These are phyloP conservation scores for Chara braunii DNA, from an alignment of 139 green algal genomes.

Conservation along the genomic window DNA sequence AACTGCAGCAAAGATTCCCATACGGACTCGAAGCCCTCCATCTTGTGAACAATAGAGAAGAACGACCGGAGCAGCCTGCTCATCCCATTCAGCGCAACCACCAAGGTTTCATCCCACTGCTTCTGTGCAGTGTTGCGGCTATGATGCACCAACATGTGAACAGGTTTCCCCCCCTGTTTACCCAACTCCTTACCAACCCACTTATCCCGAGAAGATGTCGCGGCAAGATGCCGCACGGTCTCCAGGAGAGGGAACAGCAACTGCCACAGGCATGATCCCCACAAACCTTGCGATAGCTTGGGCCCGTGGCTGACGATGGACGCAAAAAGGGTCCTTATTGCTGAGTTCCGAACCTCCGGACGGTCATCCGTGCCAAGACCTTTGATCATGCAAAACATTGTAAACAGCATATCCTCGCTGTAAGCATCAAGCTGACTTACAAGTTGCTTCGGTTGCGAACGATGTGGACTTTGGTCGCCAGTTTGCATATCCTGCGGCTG, in stretches of 20 bases:
- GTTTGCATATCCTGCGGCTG: background rate
- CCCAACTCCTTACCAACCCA: conserved; percentile 58
- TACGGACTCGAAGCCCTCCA: conserved; percentile 53
- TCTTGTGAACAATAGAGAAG: conserved; percentile 55
- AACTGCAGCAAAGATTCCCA: conserved; percentile 75
- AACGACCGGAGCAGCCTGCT: conserved; percentile 68
- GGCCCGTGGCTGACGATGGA: conserved; percentile 63
- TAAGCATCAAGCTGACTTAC: background rate
- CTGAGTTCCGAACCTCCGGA: conserved; percentile 74
- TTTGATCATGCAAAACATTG: conserved; percentile 40
- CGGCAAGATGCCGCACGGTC: conserved; percentile 55
- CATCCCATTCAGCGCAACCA: conserved; percentile 69
- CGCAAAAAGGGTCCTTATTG: conserved; percentile 72
- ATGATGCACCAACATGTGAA: conserved; percentile 86
- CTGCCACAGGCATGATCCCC: conserved; percentile 66
- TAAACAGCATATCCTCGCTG: conserved; percentile 42
- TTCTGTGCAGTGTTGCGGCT: conserved; percentile 86
- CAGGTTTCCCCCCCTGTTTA: conserved; percentile 51
- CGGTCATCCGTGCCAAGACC: conserved; percentile 36
- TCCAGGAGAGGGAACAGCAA: conserved; percentile 73
- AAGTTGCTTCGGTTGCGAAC: no score
- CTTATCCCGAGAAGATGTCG: conserved; percentile 34
- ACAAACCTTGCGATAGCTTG: conserved; percentile 48
- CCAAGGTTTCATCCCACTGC: conserved; percentile 90
- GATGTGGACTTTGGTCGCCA: background rate